Conservation (phyloP, 2,329 filamentous ascomycete species). For the Aureobasidium sp. region DNA sequence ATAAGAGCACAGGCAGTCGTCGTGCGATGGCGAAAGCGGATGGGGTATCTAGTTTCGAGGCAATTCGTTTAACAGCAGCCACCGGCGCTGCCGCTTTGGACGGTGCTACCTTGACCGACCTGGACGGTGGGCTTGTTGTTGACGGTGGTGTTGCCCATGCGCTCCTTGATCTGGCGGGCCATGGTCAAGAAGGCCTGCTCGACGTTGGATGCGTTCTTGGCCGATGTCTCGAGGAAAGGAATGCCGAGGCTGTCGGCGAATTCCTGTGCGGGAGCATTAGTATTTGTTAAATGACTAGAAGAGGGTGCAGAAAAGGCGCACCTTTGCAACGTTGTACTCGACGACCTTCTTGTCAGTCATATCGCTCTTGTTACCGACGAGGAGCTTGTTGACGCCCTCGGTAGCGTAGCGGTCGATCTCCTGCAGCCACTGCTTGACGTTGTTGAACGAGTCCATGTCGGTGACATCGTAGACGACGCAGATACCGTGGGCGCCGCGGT, state of each 20-base stretch:
- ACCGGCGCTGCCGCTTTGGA: slow-evolving; percentile 76
- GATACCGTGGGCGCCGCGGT: slow-evolving; percentile 97
- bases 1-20: neutral
- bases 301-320: slow-evolving; percentile 38
- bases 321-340: slow-evolving; percentile 99
- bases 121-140: slow-evolving; percentile 99
- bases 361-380: slow-evolving; percentile 99
- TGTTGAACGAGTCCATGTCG: slow-evolving; percentile 99
- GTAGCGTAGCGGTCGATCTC: slow-evolving; percentile 99
- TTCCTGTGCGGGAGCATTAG: slow-evolving; percentile 54
- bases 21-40: neutral
- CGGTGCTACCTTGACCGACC: slow-evolving; percentile 89
- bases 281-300: neutral
- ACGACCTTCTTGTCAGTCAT: slow-evolving; percentile 99
- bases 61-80: slow-evolving; percentile 72
- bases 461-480: slow-evolving; percentile 99
- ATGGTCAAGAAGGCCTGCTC: slow-evolving; percentile 99
- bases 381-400: slow-evolving; percentile 98
- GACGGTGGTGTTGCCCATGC: slow-evolving; percentile 94
- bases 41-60: neutral
- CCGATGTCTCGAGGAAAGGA: slow-evolving; percentile 98
- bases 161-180: slow-evolving; percentile 99
- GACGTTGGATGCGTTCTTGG: slow-evolving; percentile 99
- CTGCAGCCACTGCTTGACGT: slow-evolving; percentile 99
- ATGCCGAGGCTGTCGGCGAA: slow-evolving; percentile 98